Evolutionary conservation across 1,284 basidiomycete species (phyloP), one percentile per base, ranked within the genome.

Genomic region (Schizopora paradoxa): DNA sequence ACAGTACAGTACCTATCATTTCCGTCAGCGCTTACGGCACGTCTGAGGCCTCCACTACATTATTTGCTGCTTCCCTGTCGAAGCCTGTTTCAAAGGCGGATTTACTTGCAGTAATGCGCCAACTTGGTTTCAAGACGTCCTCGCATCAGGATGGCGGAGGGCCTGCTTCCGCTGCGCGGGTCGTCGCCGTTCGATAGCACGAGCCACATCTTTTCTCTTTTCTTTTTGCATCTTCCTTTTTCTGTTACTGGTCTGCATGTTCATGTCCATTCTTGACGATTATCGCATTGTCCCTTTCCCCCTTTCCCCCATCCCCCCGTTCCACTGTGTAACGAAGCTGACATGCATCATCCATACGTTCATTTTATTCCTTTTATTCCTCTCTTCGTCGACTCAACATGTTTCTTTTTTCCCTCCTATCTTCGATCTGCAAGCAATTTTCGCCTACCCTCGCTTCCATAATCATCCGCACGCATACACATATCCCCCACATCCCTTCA

Each of bases 1-100:
- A 95, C 58, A 80, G 83, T 36, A 77, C 73, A 53, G 91, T 86
- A 48, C 95, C 83, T n/a, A 92, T 98, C 50, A 85, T 97, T 44
- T 91, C 94, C 44, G 82, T 96, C 41, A 90, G 86, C 59, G 86
- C 85, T 22, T 92, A 91, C 62, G 82, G 83, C 54, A 77, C 77
- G 14, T 71, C 70, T 23, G 85, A 89, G 52, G 67, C 72, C 18
- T 73, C 66, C 46, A 85, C 80, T 56, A 86, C 82, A 22, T 67
- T 95, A 35, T 97, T 96, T 65, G 78, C 88, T 4, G 91, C 87
- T 1, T 86, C 87, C 27, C 71, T 97, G 25, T 70, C 85, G 43
- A 96, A 96, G 66, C 93, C 92, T 1, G 70, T 96, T 55, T 83
- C 89, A 62, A 92, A 92, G 65, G 76, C 79, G 14, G 90, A 92